Percentiles rank a stretch among this genome's conserved stretches.
These are phyloP conservation scores for Kurtzmaniella natalensis DNA, from an alignment of 1,139 yeast genomes.

Conservation along the genomic window DNA sequence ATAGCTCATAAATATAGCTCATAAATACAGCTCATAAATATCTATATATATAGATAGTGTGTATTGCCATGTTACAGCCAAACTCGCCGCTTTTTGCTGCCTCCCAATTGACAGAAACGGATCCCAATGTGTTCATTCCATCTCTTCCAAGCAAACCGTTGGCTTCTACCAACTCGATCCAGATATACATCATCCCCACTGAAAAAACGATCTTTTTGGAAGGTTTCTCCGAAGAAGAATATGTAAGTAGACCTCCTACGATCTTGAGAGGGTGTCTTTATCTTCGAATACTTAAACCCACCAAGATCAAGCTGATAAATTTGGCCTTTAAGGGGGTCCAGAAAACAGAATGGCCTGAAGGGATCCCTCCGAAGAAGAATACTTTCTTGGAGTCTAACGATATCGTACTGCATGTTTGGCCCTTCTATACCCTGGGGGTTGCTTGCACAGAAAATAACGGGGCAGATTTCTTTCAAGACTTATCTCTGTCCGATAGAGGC, in stretches of 20 bases:
- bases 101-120: constrained; percentile 18
- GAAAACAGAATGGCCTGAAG: constrained; percentile 98
- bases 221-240: constrained; percentile 71
- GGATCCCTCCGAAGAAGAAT: constrained; percentile 84
- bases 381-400: constrained; percentile 63
- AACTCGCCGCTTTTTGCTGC: constrained; percentile 32
- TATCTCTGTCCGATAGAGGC: constrained; percentile 14
- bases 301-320: constrained; percentile 66
- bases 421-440: constrained; percentile 59
- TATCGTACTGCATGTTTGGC: constrained; percentile 84
- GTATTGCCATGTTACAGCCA: constrained; percentile 6
- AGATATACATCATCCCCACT: constrained; percentile 58
- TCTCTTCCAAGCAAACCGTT: constrained; percentile 48
- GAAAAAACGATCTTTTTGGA: constrained; percentile 78
- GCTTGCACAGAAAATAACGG: constrained; percentile 47
- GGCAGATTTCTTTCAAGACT: constrained; percentile 47
- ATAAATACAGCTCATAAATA: too few relatives aligned
- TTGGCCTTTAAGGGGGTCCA: constrained; percentile 68
- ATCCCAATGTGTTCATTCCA: constrained; percentile 21
- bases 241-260: constrained; percentile 70
- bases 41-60: background rate
- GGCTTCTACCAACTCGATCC: constrained; percentile 44
- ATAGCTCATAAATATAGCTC: too few relatives aligned
- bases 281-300: constrained; percentile 66
- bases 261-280: constrained; percentile 79